phyloP scores from a whole-genome alignment of 1,284 basidiomycete genomes.

The Neotropicomus parvogracilis region DNA sequence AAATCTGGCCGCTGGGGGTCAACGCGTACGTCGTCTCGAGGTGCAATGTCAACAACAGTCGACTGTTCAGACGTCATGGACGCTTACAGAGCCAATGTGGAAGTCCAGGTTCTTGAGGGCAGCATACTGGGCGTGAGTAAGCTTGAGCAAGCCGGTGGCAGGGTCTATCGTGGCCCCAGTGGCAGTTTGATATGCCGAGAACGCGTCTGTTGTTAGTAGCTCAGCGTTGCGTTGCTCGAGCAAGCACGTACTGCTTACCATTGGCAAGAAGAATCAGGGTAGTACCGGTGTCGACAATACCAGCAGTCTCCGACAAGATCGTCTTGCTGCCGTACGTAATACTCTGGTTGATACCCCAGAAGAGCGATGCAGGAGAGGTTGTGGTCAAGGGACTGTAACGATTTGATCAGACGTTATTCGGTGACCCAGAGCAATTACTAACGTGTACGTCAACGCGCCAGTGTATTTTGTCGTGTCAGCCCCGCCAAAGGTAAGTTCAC shows the following conservation, averaged over 20 bases:
- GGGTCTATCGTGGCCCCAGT: constrained; percentile 51
- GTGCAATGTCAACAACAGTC: not conserved
- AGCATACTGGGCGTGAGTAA: constrained; percentile 37
- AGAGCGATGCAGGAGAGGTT: constrained; percentile 46
- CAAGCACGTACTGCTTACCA: too few species aligned
- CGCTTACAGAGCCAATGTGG: too few species aligned
- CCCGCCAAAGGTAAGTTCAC: too few species aligned
- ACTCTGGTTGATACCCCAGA: constrained; percentile 63
- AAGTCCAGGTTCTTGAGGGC: constrained; percentile 43
- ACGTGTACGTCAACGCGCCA: too few species aligned
- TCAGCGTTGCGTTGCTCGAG: too few species aligned
- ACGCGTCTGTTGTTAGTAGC: too few species aligned
- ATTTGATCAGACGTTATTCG: not conserved
- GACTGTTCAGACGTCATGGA: too few species aligned
- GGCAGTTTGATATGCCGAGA: constrained; percentile 43
- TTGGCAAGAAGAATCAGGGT: too few species aligned
- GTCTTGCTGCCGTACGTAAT: constrained; percentile 52
- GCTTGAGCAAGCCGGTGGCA: constrained; percentile 39
- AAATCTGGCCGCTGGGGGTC: constrained; percentile 47
- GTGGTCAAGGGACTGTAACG: constrained; percentile 42
- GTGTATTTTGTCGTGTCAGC: too few species aligned
- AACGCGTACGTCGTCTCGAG: constrained; percentile 36
- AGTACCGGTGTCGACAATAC: too few species aligned
- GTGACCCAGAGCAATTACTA: too few species aligned
- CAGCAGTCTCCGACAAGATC: too few species aligned